Evolutionary conservation across 331 rosid genomes (phyloP).

Genomic region (Acacia pycnantha): DNA sequence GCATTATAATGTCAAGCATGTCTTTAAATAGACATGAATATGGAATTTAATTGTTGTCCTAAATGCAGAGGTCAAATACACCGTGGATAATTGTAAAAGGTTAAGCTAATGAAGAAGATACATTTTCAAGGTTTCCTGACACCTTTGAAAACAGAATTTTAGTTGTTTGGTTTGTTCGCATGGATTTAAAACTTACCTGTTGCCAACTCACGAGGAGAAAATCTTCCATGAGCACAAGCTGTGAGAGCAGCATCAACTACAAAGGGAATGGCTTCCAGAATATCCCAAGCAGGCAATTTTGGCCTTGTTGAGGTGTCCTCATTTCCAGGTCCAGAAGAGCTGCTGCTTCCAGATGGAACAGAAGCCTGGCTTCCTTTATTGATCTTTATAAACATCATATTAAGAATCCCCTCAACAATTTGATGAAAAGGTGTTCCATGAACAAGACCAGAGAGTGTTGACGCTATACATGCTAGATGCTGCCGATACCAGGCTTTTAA

Average conservation of each 20-base stretch:
- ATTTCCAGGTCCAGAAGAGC: conserved; percentile 86
- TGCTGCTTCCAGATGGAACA: conserved; percentile 79
- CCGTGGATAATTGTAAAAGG: neutral
- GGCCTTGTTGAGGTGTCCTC: conserved; percentile 72
- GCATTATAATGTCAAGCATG: conserved; percentile 3
- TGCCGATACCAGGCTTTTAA: conserved; percentile 92
- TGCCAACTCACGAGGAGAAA: conserved; percentile 97
- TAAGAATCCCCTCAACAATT: conserved; percentile 91
- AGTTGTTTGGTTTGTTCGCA: conserved; percentile 14
- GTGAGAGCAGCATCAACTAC: conserved; percentile 98
- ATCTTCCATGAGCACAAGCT: conserved; percentile 94
- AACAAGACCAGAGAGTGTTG: conserved; percentile 96
- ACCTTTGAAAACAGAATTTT: neutral
- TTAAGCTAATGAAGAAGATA: neutral
- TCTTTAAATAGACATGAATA: conserved; percentile 21
- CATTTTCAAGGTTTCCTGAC: conserved; percentile 13
- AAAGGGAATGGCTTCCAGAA: conserved; percentile 90
- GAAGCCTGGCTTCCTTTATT: conserved; percentile 67
- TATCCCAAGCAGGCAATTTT: conserved; percentile 97
- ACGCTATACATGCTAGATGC: conserved; percentile 97
- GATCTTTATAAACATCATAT: conserved; percentile 84
- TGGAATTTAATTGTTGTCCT: conserved; percentile 22
- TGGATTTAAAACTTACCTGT: conserved; percentile 58
- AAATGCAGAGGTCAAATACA: conserved; percentile 16
- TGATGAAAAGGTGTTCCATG: conserved; percentile 97